Evolutionary conservation across 257 asterid genomes (phyloP).

Genomic region (Eucommia ulmoides): DNA sequence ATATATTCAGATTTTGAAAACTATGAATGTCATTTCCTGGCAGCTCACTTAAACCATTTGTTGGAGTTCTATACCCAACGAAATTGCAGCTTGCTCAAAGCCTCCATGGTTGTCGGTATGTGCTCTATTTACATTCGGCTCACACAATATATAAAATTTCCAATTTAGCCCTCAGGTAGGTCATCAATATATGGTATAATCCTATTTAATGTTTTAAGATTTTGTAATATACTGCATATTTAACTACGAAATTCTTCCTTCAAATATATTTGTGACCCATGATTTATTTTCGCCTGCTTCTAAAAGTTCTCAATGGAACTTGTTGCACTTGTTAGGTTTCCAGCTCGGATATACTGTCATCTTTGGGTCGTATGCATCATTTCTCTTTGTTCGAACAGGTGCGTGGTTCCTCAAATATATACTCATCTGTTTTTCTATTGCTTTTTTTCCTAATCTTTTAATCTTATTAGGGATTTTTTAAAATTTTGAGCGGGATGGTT

Average conservation of each 20-base stretch:
- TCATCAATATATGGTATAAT: background rate
- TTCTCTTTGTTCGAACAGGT: conserved; percentile 90
- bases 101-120: conserved; percentile 68
- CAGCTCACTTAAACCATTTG: conserved; percentile 95
- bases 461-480: background rate
- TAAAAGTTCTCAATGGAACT: background rate
- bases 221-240: background rate
- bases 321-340: conserved; percentile 47
- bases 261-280: background rate
- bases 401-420: conserved; percentile 13
- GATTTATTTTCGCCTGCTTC: background rate
- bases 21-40: conserved; percentile 16
- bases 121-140: conserved; percentile 8
- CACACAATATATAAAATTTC: background rate
- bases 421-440: conserved; percentile 2
- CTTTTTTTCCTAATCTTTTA: no score
- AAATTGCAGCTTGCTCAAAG: conserved; percentile 45
- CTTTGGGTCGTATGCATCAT: conserved; percentile 87
- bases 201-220: background rate
- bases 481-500: no score
- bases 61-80: conserved; percentile 53
- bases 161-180: background rate
- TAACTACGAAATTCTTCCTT: background rate
- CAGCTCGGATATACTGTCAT: conserved; percentile 90
- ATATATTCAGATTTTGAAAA: background rate